Conservation (phyloP, 331 rosid species). For the Telfairia occidentalis region DNA sequence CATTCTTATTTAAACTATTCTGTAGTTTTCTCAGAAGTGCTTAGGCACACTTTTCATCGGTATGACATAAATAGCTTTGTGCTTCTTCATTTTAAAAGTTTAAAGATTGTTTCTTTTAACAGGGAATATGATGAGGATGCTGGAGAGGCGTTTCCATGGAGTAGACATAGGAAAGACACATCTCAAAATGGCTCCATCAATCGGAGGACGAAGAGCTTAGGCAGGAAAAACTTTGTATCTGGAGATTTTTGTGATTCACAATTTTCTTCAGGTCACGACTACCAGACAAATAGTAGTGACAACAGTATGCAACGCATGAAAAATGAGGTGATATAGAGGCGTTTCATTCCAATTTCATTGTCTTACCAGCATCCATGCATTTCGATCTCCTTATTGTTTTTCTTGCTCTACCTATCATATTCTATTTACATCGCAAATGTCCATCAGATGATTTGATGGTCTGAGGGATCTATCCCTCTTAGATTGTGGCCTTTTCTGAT, state of each 20-base stretch:
- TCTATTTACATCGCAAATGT: neutral
- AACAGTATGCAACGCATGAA: slow-evolving; percentile 23
- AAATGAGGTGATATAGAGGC: slow-evolving; percentile 41
- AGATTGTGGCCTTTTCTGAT: slow-evolving; percentile 1
- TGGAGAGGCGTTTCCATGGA: slow-evolving; percentile 63
- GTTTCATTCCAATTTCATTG: neutral
- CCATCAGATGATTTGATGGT: neutral
- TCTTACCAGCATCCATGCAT: neutral
- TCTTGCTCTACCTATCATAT: neutral
- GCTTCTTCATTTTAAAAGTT: neutral
- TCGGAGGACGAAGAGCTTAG: slow-evolving; percentile 27
- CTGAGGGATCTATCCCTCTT: neutral
- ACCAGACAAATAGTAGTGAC: slow-evolving; percentile 24
- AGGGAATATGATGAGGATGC: slow-evolving; percentile 50
- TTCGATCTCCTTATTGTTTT: neutral
- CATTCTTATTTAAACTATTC: neutral
- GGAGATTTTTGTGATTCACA: slow-evolving; percentile 39
- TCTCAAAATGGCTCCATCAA: slow-evolving; percentile 33
- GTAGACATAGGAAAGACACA: slow-evolving; percentile 43
- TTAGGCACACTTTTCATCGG: neutral
- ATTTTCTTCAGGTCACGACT: slow-evolving; percentile 31
- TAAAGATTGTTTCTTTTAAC: slow-evolving; percentile 19
- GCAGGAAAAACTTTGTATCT: slow-evolving; percentile 30
- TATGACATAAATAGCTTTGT: neutral
- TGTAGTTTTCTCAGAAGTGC: neutral